Base-by-base conservation (phyloP, 2,329 filamentous ascomycete genomes). In the Alternaria sp. region DNA sequence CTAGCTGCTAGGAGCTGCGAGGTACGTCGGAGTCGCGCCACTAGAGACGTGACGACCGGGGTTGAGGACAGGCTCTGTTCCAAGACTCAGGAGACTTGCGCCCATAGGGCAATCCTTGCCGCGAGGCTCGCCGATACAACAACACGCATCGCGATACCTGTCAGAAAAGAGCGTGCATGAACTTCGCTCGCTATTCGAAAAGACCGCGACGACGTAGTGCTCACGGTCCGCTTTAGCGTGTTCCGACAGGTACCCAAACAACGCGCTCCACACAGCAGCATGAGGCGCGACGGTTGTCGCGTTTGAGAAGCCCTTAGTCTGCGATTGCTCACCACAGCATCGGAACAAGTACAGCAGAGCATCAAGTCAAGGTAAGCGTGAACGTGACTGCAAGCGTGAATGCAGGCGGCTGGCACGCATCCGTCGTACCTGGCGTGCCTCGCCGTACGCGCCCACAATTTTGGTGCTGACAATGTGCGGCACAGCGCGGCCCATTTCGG, bases 121-220 rank as follows among this genome's bases (percentile, higher is more conserved):
- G 61, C 67, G 63, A 68, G 59, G 51, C 61, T 64, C 56, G 63
- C 67, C 61, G 56, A 52, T 30, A 42, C 20, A 39, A 30, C 36
- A 26, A 39, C 36, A 24, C 62, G 32, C 46, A 65, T 58, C 62
- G 62, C 63, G 44, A 63, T 39, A 57, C 52, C 52, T 65, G 66
- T 69, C 69, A 30, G 66, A 65, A 68, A 63, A 46, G 54, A 61
- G 69, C 66, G 71, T 72, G 61, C 74, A 77, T 75, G 57, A 73
- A 73, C 48, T 55, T 59, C 51, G 59, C 51, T 69, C 57, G 67
- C 63, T 62, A 67, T 69, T 71, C 68, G 69, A 73, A 65, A 68
- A 72, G 63, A 52, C 34, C 24, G 44, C 36, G 66, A 55, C 59
- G 54, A 41, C 53, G 56, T 44, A 11, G 22, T 38, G 46, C 47